Base-by-base conservation (phyloP, 768 basidiomycete genomes). In the Lyophyllum decastes region DNA sequence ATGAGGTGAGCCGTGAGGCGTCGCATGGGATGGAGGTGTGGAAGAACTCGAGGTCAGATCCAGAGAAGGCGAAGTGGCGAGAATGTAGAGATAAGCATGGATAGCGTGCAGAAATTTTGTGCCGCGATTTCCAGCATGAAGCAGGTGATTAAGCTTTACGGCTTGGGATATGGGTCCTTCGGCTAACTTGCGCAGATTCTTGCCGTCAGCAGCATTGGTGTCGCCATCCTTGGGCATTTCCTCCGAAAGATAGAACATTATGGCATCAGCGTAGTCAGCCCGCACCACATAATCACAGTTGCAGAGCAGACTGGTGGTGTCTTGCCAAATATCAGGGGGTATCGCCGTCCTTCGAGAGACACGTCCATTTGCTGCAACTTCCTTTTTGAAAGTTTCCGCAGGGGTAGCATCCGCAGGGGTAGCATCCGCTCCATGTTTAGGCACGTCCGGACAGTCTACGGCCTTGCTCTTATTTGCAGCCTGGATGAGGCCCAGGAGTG, bases 271-370 rank as follows among this genome's bases (percentile, higher is more conserved):
- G 68, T 94, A 95, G 61, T 92, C 90, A 12, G 84, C 82, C 54
- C 95, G 86, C 21, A 95, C 86, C n/a, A 83, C 75, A 64, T 83
- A 88, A 55, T 92, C 87, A 12, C 74, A 70, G 67, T 96, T 93
- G 68, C 93, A 95, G 4, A 96, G 72, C 25, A 97, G 77, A 48
- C 88, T 89, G 44, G 96, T 71, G 1, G 92, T 95, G 59, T 96
- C 94, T 68, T 94, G 92, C 94, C 94, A 96, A 33, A 89, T 83
- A 66, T 94, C 93, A 26, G 90, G 88, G 2, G 88, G 79, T 30
- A 97, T 82, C 59, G 80, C 80, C 10, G 85, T 86, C 57, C 91
- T 77, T 51, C 85, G 79, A n/a, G 84, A 77, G 24, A 73, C 67
- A 22, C 76, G 78, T 47, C 75, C 74, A 12, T 69, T 64, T 21